A percentile compares a stretch with the other conserved stretches of the same genome.
phyloP scores from a whole-genome alignment of 768 basidiomycete species.

The Boletus subparvulus region DNA sequence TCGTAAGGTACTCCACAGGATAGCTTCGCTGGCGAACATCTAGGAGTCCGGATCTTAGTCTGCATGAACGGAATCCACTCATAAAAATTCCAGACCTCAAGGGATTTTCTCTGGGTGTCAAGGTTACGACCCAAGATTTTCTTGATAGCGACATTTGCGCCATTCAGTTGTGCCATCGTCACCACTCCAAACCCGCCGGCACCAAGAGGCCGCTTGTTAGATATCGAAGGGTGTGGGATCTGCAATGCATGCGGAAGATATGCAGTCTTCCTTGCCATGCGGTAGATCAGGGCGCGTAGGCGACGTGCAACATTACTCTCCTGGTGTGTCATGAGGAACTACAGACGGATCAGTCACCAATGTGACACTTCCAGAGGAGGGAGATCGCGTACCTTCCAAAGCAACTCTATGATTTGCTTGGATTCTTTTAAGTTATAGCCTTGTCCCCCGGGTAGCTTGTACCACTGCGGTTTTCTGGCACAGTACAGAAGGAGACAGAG shows the following conservation, averaged over 20 bases:
- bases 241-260: conserved; percentile 21
- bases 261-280: conserved; percentile 30
- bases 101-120: not conserved
- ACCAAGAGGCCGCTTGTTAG: not conserved
- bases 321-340: conserved; percentile 14
- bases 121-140: conserved; percentile 7
- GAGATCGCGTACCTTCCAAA: conserved; percentile 19
- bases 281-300: conserved; percentile 23
- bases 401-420: conserved; percentile 22
- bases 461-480: conserved; percentile 15
- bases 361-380: not conserved
- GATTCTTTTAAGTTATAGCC: conserved; percentile 6
- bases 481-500: conserved; percentile 21
- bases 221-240: conserved; percentile 7
- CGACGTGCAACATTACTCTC: conserved; percentile 1
- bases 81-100: conserved; percentile 12
- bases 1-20: conserved; percentile 25
- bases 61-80: not conserved
- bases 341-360: not conserved
- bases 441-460: not conserved
- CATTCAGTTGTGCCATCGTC: conserved; percentile 14
- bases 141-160: conserved; percentile 28
- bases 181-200: conserved; percentile 24
- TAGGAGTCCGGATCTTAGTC: conserved; percentile 3
- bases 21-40: conserved; percentile 28